These are phyloP conservation scores for Phytophthora cactorum DNA, from an alignment of 352 stramenopile species.

Conservation along the genomic window DNA sequence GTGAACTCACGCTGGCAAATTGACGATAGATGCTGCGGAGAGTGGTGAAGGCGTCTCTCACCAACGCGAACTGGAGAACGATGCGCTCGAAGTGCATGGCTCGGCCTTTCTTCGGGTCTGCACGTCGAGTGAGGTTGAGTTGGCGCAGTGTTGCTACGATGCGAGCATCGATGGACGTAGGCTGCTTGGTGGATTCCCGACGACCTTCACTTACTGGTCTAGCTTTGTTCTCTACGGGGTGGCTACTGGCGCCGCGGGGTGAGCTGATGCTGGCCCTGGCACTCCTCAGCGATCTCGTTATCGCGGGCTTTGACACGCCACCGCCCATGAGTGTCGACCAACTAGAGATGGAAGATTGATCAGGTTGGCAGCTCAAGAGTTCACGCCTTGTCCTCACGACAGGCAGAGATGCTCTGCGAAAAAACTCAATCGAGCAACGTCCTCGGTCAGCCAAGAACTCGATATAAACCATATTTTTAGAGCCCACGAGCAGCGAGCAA, in stretches of 20 bases:
- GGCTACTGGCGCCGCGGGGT: conserved; percentile 11
- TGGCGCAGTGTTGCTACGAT: conserved; percentile 72
- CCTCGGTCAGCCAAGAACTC: conserved; percentile 6
- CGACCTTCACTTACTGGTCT: conserved; percentile 23
- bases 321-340: conserved; percentile 41
- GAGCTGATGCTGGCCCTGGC: conserved; percentile 13
- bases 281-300: conserved; percentile 3
- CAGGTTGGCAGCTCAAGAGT: conserved; percentile 5
- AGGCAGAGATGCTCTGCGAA: conserved; percentile 3
- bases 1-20: conserved; percentile 56
- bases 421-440: conserved; percentile 6
- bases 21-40: conserved; percentile 74
- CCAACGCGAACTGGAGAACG: conserved; percentile 73
- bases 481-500: background rate
- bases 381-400: conserved; percentile 15
- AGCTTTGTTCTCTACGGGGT: conserved; percentile 12
- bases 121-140: conserved; percentile 62
- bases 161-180: conserved; percentile 65
- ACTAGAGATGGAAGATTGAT: conserved; percentile 12
- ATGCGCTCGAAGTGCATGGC: conserved; percentile 79
- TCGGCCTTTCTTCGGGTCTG: conserved; percentile 53
- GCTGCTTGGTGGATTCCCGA: conserved; percentile 42
- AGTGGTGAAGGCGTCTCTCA: conserved; percentile 65
- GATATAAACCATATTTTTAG: conserved; percentile 34
- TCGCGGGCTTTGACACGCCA: conserved; percentile 36